Conservation (phyloP, 768 basidiomycete species). For the Macrolepiota fuliginosa region DNA sequence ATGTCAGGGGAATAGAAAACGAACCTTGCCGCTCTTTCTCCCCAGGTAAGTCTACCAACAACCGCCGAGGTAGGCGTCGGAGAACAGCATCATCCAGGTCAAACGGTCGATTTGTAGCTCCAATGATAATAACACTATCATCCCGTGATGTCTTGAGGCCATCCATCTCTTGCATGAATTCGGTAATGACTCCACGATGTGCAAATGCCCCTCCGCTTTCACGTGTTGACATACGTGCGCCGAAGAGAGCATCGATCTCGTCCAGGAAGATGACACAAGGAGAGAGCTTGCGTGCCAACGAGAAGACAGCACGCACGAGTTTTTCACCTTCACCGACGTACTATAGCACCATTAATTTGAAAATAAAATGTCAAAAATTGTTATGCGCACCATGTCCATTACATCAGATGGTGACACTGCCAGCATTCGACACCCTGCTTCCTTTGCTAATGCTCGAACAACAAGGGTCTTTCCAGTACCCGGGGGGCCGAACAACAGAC, state of each 20-base stretch:
- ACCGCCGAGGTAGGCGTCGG: conserved; percentile 79
- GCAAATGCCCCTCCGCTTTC: conserved; percentile 80
- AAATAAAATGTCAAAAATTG: conserved; percentile 3
- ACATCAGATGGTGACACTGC: conserved; percentile 89
- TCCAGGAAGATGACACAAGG: conserved; percentile 95
- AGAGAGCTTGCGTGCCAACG: conserved; percentile 78
- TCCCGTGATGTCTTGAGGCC: conserved; percentile 80
- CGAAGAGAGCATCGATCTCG: conserved; percentile 92
- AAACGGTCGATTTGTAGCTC: conserved; percentile 91
- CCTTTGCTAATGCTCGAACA: conserved; percentile 87
- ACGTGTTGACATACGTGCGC: conserved; percentile 74
- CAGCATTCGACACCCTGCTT: conserved; percentile 93
- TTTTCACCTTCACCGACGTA: conserved; percentile 91
- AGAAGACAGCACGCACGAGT: conserved; percentile 85
- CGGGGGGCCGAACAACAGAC: conserved; percentile 89
- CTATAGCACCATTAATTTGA: conserved; percentile 30
- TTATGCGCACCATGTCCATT: conserved; percentile 81
- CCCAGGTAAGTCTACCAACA: conserved; percentile 88
- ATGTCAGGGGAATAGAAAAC: neutral
- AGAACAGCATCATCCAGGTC: conserved; percentile 92
- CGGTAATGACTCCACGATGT: conserved; percentile 85
- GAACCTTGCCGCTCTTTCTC: conserved; percentile 81
- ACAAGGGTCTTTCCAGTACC: conserved; percentile 88
- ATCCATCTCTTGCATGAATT: conserved; percentile 98
- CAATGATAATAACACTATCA: conserved; percentile 85